These are phyloP conservation scores for Globisporangium camurandrum DNA, from an alignment of 352 stramenopile species.

Conservation along the genomic window DNA sequence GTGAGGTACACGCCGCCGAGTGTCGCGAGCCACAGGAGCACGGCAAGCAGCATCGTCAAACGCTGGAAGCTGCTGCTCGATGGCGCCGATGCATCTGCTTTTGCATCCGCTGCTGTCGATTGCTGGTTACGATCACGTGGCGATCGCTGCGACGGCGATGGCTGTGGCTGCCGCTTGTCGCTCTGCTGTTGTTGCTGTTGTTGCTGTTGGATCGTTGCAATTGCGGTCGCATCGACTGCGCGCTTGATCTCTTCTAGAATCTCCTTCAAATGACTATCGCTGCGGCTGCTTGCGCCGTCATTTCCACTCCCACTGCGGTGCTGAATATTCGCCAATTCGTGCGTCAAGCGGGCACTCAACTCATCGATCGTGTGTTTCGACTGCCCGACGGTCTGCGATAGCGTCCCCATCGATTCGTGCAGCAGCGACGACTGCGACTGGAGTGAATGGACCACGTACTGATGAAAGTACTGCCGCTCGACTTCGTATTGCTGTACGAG, in stretches of 20 bases:
- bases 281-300: too few species aligned
- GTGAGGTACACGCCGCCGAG: conserved; percentile 15
- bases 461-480: conserved; percentile 28
- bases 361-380: conserved; percentile 17
- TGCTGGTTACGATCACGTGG: too few species aligned
- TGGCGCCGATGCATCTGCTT: not conserved
- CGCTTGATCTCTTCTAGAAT: conserved; percentile 16
- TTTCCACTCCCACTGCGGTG: conserved; percentile 1
- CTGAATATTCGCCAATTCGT: conserved; percentile 12
- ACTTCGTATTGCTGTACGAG: conserved; percentile 24
- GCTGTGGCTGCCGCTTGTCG: not conserved
- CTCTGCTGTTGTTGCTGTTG: not conserved
- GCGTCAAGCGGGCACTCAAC: conserved; percentile 9
- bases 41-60: conserved; percentile 4
- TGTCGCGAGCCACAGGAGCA: conserved; percentile 15
- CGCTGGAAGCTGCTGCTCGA: conserved; percentile 4
- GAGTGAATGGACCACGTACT: conserved; percentile 20
- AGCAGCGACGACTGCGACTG: conserved; percentile 17
- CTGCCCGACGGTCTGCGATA: conserved; percentile 14
- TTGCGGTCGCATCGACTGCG: conserved; percentile 6
- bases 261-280: conserved; percentile 13
- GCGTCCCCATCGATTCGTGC: conserved; percentile 16
- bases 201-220: conserved; percentile 1
- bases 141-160: conserved; percentile 3
- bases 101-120: not conserved